A percentile compares a stretch with the other conserved stretches of the same genome.
phyloP scores from a whole-genome alignment of 768 basidiomycete genomes.

The Hypholoma sublateritium region DNA sequence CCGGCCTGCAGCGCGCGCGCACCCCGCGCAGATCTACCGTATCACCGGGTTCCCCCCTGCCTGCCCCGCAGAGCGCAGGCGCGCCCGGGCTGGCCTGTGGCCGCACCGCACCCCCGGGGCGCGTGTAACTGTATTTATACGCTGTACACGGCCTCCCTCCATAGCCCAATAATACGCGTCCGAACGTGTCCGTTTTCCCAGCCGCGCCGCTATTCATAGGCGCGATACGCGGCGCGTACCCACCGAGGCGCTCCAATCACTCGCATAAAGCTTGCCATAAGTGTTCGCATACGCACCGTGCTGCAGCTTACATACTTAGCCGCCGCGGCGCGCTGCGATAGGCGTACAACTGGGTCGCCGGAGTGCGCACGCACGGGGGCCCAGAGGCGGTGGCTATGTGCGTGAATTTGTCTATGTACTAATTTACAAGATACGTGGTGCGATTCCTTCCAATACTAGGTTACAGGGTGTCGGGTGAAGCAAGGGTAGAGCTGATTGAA shows the following conservation, averaged over 20 bases:
- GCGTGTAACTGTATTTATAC: neutral
- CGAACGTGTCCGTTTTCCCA: constrained; percentile 16
- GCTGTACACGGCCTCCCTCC: neutral
- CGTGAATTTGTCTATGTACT: constrained; percentile 1
- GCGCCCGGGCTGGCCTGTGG: neutral
- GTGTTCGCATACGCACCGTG: neutral
- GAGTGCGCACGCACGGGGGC: neutral
- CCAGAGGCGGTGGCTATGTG: no score
- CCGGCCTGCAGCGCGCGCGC: constrained; percentile 13
- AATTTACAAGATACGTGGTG: neutral
- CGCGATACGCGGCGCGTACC: neutral
- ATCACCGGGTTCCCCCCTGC: constrained; percentile 13
- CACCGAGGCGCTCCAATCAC: neutral
- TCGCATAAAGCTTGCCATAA: neutral
- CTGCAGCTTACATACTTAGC: neutral
- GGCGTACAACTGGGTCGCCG: constrained; percentile 4
- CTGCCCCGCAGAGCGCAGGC: neutral
- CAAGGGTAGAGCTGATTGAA: neutral
- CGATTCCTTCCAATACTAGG: neutral
- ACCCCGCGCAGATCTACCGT: constrained; percentile 16
- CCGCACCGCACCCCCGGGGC: neutral
- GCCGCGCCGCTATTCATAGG: neutral
- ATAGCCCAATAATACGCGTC: constrained; percentile 2
- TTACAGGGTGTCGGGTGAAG: neutral
- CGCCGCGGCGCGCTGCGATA: neutral